Evolutionary conservation across 2,329 filamentous ascomycete species (phyloP).

Genomic region (Aspergillus eucalypticola): DNA sequence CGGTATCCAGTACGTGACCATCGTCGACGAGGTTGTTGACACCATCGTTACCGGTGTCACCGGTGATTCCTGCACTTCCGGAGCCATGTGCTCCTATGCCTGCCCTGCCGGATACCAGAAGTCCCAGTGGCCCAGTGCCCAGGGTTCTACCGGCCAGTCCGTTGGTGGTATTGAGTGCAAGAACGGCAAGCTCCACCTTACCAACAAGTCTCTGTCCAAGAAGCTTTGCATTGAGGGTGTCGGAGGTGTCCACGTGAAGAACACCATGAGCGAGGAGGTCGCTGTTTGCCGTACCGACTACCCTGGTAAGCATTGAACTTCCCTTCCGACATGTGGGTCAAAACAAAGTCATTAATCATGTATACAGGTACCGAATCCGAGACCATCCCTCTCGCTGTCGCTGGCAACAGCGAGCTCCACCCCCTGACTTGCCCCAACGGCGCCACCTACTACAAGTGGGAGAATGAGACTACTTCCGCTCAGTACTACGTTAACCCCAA

Average conservation of each 20-base stretch:
- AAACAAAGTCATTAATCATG: slow-evolving; percentile 4
- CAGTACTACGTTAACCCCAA: slow-evolving; percentile 96
- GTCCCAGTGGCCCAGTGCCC: slow-evolving; percentile 78
- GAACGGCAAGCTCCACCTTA: slow-evolving; percentile 73
- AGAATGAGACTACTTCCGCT: slow-evolving; percentile 73
- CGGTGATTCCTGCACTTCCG: slow-evolving; percentile 62
- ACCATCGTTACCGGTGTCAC: slow-evolving; percentile 65
- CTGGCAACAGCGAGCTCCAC: slow-evolving; percentile 57
- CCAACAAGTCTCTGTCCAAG: slow-evolving; percentile 63
- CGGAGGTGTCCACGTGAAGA: slow-evolving; percentile 71
- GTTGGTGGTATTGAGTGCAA: slow-evolving; percentile 82
- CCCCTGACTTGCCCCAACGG: slow-evolving; percentile 75
- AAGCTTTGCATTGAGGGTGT: slow-evolving; percentile 75
- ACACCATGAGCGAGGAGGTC: slow-evolving; percentile 67
- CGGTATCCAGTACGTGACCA: slow-evolving; percentile 69
- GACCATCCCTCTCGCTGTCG: slow-evolving; percentile 71
- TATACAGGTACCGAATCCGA: slow-evolving; percentile 70
- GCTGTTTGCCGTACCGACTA: slow-evolving; percentile 94
- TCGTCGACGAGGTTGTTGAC: slow-evolving; percentile 57
- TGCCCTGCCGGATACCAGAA: slow-evolving; percentile 93
- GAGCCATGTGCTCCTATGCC: slow-evolving; percentile 84
- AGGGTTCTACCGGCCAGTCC: slow-evolving; percentile 79
- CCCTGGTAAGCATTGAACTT: slow-evolving; percentile 63
- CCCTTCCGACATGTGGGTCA: not conserved
- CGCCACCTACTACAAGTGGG: slow-evolving; percentile 73